These are phyloP conservation scores for Punctularia strigosozonata DNA, from an alignment of 768 basidiomycete genomes.

Conservation along the genomic window DNA sequence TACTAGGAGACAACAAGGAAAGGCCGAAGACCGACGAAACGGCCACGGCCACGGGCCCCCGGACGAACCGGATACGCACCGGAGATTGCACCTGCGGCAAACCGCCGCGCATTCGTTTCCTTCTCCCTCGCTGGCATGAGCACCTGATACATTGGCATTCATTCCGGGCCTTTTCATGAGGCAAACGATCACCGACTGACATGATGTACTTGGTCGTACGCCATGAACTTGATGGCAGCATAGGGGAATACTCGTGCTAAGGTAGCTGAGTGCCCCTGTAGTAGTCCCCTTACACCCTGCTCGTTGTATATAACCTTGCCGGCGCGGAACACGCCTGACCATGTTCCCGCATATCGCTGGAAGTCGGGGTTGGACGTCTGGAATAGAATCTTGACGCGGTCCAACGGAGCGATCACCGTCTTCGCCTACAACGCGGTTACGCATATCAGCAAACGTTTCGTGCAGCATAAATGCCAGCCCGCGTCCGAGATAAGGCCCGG, in stretches of 20 bases:
- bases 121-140: conserved; percentile 75
- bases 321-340: conserved; percentile 76
- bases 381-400: conserved; percentile 97
- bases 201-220: conserved; percentile 79
- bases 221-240: conserved; percentile 94
- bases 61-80: conserved; percentile 52
- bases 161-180: conserved; percentile 1
- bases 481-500: no score
- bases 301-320: conserved; percentile 57
- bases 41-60: no score
- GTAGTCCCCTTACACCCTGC: conserved; percentile 65
- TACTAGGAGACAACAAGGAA: conserved; percentile 2
- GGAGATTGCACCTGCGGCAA: conserved; percentile 78
- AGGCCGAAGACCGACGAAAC: no score
- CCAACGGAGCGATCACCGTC: conserved; percentile 89
- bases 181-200: conserved; percentile 28
- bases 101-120: conserved; percentile 72
- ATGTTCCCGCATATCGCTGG: conserved; percentile 84
- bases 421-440: conserved; percentile 51
- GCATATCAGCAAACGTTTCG: conserved; percentile 7
- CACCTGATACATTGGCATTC: conserved; percentile 28
- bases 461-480: conserved; percentile 1
- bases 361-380: conserved; percentile 96
- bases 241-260: conserved; percentile 93
- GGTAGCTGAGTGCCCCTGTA: conserved; percentile 95